Evolutionary conservation across 176 grass and related monocot genomes (phyloP).

Genomic region (Zoysia pacifica): DNA sequence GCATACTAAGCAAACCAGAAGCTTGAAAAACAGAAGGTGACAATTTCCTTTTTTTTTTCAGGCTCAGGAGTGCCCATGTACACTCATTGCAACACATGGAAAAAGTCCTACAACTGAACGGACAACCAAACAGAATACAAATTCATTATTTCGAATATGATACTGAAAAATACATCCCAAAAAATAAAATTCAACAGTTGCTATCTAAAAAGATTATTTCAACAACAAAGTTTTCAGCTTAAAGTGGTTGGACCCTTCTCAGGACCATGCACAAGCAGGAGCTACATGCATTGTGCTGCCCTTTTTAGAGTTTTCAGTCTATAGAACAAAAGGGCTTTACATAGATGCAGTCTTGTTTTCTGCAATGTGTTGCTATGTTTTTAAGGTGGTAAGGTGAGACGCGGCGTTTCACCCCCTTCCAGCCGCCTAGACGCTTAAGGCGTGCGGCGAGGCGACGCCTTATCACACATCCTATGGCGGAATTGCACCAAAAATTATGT

Average conservation of each 20-base stretch:
- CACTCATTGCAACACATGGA: neutral
- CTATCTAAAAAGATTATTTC: neutral
- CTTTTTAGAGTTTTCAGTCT: too few relatives aligned
- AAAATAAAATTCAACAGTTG: neutral
- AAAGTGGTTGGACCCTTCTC: too few relatives aligned
- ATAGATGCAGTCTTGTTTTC: constrained; percentile 15
- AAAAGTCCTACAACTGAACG: neutral
- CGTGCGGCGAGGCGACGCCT: too few relatives aligned
- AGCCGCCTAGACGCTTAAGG: too few relatives aligned
- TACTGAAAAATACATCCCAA: neutral
- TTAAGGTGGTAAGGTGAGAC: too few relatives aligned
- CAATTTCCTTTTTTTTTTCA: neutral
- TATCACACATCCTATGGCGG: too few relatives aligned
- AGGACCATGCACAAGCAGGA: too few relatives aligned
- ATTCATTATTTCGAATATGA: neutral
- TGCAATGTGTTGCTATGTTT: constrained; percentile 27
- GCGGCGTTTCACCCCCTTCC: too few relatives aligned
- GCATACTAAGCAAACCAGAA: neutral
- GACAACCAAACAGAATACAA: neutral
- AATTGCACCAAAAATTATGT: too few relatives aligned
- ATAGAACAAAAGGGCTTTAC: too few relatives aligned
- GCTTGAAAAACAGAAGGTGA: neutral
- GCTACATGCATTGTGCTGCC: too few relatives aligned
- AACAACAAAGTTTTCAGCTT: too few relatives aligned
- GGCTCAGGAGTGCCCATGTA: neutral